These are phyloP conservation scores for Chenopodium album DNA, from an alignment of 148 eudicot genomes.

Conservation along the genomic window DNA sequence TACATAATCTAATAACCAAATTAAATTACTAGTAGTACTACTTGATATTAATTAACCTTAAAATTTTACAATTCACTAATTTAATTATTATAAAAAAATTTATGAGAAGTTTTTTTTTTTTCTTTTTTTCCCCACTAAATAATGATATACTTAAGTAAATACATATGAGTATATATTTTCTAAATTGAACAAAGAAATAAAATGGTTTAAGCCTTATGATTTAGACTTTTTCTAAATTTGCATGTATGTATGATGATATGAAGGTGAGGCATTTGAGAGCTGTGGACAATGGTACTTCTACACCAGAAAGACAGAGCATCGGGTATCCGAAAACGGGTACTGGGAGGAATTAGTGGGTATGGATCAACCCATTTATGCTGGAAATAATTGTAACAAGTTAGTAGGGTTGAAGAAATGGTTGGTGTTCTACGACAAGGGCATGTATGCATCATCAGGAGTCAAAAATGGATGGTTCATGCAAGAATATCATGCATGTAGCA, in stretches of 20 bases:
- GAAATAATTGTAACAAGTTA: constrained; percentile 6
- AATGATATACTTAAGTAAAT: too few relatives aligned
- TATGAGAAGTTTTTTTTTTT: too few relatives aligned
- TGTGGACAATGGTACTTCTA: constrained; percentile 24
- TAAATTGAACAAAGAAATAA: too few relatives aligned
- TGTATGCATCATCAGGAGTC: constrained; percentile 1
- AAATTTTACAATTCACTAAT: too few relatives aligned
- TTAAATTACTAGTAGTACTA: too few relatives aligned
- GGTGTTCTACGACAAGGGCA: constrained; percentile 8
- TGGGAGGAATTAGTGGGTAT: constrained; percentile 15
- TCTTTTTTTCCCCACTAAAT: too few relatives aligned
- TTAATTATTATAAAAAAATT: too few relatives aligned
- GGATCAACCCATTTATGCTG: constrained; percentile 19
- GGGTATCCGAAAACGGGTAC: constrained; percentile 14
- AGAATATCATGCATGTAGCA: constrained; percentile 19
- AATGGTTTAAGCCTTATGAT: too few relatives aligned
- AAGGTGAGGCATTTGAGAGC: constrained; percentile 20
- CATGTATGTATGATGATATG: not conserved
- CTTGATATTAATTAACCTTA: too few relatives aligned
- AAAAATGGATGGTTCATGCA: constrained; percentile 24
- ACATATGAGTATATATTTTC: too few relatives aligned
- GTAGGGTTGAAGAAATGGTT: constrained; percentile 21
- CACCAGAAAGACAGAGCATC: constrained; percentile 17
- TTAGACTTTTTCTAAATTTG: too few relatives aligned
- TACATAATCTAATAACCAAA: not conserved